Percentiles rank a stretch among this genome's conserved stretches.
These are phyloP conservation scores for Globomyces pollinis-pini DNA, from an alignment of 192 early-diverging fungal genomes.

Conservation along the genomic window DNA sequence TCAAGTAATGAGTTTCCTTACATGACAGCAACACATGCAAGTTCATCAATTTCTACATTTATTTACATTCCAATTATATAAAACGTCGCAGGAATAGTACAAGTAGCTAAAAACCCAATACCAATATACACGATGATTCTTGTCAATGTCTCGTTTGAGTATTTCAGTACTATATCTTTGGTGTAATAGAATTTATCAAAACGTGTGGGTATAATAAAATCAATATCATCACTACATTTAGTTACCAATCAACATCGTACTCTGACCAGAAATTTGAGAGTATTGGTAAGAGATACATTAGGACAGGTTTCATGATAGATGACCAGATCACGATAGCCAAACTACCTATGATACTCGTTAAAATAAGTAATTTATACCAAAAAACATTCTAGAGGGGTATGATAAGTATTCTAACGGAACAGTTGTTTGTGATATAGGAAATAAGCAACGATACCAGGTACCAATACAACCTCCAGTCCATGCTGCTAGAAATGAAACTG, in stretches of 20 bases:
- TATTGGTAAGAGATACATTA: neutral
- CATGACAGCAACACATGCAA: no score
- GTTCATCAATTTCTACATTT: no score
- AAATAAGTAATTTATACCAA: no score
- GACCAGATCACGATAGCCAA: neutral
- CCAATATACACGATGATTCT: conserved; percentile 1
- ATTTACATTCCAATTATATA: conserved; percentile 2
- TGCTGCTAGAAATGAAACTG: neutral
- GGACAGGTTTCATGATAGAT: neutral
- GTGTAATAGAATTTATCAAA: neutral
- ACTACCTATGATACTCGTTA: no score
- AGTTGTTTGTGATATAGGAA: neutral
- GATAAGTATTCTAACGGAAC: neutral
- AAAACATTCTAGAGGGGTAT: neutral
- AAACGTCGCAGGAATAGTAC: neutral
- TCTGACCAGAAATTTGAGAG: neutral
- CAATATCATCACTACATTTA: no score
- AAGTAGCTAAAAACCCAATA: neutral
- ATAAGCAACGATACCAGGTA: neutral
- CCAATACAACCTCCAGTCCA: neutral
- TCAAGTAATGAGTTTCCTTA: no score
- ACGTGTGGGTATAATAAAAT: no score
- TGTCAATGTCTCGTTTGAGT: neutral
- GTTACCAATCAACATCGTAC: neutral
- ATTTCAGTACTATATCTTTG: neutral